phyloP scores from a whole-genome alignment of 1,284 basidiomycete genomes.

The Hemileia vastatrix region DNA sequence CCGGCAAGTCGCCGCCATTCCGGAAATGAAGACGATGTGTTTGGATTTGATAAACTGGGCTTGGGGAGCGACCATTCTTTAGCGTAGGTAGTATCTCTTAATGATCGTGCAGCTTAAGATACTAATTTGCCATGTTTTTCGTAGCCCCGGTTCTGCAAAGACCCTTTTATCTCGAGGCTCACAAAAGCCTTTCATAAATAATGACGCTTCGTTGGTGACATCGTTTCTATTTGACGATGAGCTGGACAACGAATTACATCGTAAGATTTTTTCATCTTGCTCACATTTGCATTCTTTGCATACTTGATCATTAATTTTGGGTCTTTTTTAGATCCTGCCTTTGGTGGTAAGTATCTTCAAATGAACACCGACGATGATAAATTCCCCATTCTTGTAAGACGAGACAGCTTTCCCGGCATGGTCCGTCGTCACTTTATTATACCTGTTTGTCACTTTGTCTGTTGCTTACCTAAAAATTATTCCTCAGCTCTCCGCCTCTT shows the following conservation, averaged over 20 bases:
- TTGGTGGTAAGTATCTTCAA: slow-evolving; percentile 68
- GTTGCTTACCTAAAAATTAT: slow-evolving; percentile 22
- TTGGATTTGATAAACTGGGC: slow-evolving; percentile 12
- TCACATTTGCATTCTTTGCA: slow-evolving; percentile 23
- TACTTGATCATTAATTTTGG: slow-evolving; percentile 22
- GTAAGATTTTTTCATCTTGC: slow-evolving; percentile 50
- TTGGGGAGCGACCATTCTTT: slow-evolving; percentile 6
- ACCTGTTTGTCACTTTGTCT: slow-evolving; percentile 1
- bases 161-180: slow-evolving; percentile 2
- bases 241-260: slow-evolving; percentile 78
- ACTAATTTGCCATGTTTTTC: neutral
- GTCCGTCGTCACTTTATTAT: slow-evolving; percentile 46
- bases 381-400: slow-evolving; percentile 52
- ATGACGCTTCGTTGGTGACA: slow-evolving; percentile 28
- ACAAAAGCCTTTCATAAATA: slow-evolving; percentile 11
- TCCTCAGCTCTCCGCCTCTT: slow-evolving; percentile 67
- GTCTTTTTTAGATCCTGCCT: slow-evolving; percentile 55
- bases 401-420: slow-evolving; percentile 53
- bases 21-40: slow-evolving; percentile 11
- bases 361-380: slow-evolving; percentile 80
- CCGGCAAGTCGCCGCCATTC: slow-evolving; percentile 21
- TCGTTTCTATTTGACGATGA: slow-evolving; percentile 76
- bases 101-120: neutral
- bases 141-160: slow-evolving; percentile 8
- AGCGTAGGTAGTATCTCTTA: neutral